phyloP scores from a whole-genome alignment of 1,284 basidiomycete genomes.

The Papiliotrema fonsecae region DNA sequence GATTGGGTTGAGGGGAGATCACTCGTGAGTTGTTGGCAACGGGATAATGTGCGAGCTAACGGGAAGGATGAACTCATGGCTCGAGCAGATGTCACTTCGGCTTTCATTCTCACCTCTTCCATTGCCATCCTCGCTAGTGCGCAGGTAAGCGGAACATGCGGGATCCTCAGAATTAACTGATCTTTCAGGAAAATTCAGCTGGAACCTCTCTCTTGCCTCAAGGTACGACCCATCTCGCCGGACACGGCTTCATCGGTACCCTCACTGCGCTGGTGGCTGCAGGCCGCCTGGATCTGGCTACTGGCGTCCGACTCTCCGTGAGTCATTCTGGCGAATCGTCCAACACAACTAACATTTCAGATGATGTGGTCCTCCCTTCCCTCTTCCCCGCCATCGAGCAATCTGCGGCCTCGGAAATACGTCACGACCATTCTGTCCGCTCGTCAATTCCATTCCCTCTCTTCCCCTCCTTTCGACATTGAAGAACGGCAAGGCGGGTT shows the following conservation, averaged over 20 bases:
- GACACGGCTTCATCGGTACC: constrained; percentile 47
- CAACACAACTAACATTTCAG: too few relatives aligned
- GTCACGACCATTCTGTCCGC: constrained; percentile 43
- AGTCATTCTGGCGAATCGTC: constrained; percentile 11
- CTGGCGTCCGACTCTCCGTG: constrained; percentile 40
- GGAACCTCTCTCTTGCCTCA: constrained; percentile 30
- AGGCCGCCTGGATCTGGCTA: constrained; percentile 39
- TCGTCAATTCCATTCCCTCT: constrained; percentile 42
- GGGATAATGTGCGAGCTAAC: constrained; percentile 6
- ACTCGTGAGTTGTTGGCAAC: constrained; percentile 24
- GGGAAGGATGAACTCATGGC: constrained; percentile 44
- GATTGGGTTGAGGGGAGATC: constrained; percentile 45
- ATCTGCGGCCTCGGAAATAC: constrained; percentile 16
- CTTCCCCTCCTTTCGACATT: constrained; percentile 31
- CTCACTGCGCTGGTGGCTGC: constrained; percentile 44
- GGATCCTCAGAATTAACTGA: background rate
- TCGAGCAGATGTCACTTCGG: constrained; percentile 42
- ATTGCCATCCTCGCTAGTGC: constrained; percentile 45
- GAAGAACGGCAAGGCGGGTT: constrained; percentile 19
- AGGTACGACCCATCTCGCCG: constrained; percentile 41
- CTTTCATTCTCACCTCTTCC: constrained; percentile 45
- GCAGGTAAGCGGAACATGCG: constrained; percentile 24
- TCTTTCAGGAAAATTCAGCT: constrained; percentile 27
- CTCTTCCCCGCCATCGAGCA: constrained; percentile 16
- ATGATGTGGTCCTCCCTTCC: constrained; percentile 40